Conservation (phyloP, 352 stramenopile genomes). For the Vaucheria bursata region DNA sequence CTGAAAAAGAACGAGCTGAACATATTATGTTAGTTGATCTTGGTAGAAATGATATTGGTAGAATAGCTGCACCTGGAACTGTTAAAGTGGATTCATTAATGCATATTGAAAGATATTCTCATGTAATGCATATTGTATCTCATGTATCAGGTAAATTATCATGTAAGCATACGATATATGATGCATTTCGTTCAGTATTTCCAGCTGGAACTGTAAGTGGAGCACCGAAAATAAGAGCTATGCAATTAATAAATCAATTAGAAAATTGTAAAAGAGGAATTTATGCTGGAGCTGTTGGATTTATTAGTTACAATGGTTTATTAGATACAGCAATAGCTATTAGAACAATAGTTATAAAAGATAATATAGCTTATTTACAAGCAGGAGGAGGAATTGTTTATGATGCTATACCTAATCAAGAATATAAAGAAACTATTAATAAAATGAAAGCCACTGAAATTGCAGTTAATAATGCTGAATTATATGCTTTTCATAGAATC, state of each 20-base stretch:
- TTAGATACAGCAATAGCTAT: background rate
- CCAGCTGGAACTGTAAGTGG: background rate
- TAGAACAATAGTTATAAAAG: background rate
- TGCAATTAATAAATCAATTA: background rate
- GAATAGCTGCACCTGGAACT: background rate
- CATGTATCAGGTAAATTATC: background rate
- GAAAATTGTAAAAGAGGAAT: background rate
- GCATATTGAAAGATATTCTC: background rate
- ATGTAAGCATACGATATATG: background rate
- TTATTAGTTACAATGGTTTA: background rate
- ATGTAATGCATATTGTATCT: background rate
- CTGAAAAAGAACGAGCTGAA: constrained; percentile 8
- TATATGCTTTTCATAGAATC: too few species aligned
- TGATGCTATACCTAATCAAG: background rate
- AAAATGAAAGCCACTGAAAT: background rate
- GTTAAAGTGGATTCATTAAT: background rate
- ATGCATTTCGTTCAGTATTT: background rate
- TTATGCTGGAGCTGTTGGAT: background rate
- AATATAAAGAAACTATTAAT: background rate
- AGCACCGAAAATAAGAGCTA: background rate
- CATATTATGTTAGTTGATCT: constrained; percentile 7
- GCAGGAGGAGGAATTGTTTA: background rate
- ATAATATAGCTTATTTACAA: background rate
- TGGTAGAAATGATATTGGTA: background rate
- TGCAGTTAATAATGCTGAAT: too few species aligned